Percentiles rank a stretch among this genome's conserved stretches.
Evolutionary conservation across 2,329 filamentous ascomycete species (phyloP).

Genomic region (Sphaerulina musiva): DNA sequence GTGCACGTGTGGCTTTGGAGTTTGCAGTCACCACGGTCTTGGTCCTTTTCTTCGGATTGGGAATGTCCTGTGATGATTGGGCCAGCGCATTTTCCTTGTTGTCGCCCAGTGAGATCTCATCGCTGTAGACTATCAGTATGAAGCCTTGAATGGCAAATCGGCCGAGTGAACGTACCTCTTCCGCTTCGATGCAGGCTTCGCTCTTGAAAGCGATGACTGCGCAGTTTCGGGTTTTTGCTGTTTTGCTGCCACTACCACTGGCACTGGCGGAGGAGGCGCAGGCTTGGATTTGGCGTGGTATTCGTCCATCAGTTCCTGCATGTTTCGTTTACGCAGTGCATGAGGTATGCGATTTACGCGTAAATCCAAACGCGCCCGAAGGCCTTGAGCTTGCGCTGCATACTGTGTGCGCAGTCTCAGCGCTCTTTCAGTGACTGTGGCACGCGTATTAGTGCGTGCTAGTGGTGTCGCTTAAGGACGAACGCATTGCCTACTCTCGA

Average conservation of each 20-base stretch:
- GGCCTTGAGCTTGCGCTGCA: slow-evolving; percentile 75
- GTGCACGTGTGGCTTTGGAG: slow-evolving; percentile 30
- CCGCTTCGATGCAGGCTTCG: slow-evolving; percentile 17
- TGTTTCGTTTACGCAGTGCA: slow-evolving; percentile 68
- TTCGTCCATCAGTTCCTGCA: slow-evolving; percentile 68
- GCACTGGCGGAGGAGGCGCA: slow-evolving; percentile 20
- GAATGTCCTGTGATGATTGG: slow-evolving; percentile 36
- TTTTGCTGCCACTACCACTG: slow-evolving; percentile 16
- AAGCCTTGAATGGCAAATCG: neutral
- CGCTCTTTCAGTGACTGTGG: slow-evolving; percentile 73
- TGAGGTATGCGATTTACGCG: slow-evolving; percentile 87
- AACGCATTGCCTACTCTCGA: slow-evolving; percentile 59
- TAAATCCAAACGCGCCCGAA: slow-evolving; percentile 81
- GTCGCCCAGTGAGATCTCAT: slow-evolving; percentile 52
- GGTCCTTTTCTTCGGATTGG: slow-evolving; percentile 63
- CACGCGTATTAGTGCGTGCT: slow-evolving; percentile 22
- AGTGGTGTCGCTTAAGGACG: neutral
- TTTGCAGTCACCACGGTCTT: slow-evolving; percentile 33
- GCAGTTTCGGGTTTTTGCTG: slow-evolving; percentile 8
- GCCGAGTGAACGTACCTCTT: slow-evolving; percentile 15
- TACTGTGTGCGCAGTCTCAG: slow-evolving; percentile 85
- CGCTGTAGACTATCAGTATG: slow-evolving; percentile 41
- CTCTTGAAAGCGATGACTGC: slow-evolving; percentile 8
- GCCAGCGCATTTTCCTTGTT: slow-evolving; percentile 73
- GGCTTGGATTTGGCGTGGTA: slow-evolving; percentile 34